Percentiles rank a stretch among this genome's conserved stretches.
Evolutionary conservation across 768 basidiomycete genomes (phyloP).

Genomic region (Sporobolomyces roseus): DNA sequence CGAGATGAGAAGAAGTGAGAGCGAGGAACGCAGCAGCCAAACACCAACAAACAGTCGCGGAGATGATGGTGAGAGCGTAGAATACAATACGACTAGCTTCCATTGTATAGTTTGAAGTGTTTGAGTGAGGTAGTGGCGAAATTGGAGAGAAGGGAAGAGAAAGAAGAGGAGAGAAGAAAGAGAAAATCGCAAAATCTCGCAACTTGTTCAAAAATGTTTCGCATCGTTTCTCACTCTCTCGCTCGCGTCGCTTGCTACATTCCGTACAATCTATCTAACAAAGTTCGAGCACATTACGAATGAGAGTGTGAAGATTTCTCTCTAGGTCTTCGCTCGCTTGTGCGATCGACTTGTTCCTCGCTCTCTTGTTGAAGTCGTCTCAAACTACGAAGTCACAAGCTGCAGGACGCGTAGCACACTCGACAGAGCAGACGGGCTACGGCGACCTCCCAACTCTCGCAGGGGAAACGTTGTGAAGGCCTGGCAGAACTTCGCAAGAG

Average conservation of each 20-base stretch:
- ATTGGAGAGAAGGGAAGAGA: not conserved
- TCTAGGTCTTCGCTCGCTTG: no score
- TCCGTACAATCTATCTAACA: not conserved
- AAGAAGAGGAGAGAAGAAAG: not conserved
- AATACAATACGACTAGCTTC: not conserved
- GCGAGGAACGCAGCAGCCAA: conserved; percentile 14
- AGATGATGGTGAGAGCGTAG: conserved; percentile 7
- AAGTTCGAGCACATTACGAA: no score
- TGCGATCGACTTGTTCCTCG: no score
- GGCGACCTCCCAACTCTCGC: no score
- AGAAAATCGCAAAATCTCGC: no score
- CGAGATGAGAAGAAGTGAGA: not conserved
- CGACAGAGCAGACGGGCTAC: no score
- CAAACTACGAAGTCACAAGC: no score
- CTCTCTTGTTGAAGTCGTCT: no score
- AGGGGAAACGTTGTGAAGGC: no score
- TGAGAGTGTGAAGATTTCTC: no score
- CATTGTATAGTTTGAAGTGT: not conserved
- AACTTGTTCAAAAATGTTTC: not conserved
- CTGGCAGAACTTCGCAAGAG: no score
- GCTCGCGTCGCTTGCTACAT: not conserved
- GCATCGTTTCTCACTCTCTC: not conserved
- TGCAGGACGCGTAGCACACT: no score
- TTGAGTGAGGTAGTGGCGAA: not conserved
- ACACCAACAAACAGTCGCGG: not conserved